A percentile compares a stretch with the other conserved stretches of the same genome.
Evolutionary conservation across 2,329 filamentous ascomycete genomes (phyloP).

Genomic region (Alternaria gaisen): DNA sequence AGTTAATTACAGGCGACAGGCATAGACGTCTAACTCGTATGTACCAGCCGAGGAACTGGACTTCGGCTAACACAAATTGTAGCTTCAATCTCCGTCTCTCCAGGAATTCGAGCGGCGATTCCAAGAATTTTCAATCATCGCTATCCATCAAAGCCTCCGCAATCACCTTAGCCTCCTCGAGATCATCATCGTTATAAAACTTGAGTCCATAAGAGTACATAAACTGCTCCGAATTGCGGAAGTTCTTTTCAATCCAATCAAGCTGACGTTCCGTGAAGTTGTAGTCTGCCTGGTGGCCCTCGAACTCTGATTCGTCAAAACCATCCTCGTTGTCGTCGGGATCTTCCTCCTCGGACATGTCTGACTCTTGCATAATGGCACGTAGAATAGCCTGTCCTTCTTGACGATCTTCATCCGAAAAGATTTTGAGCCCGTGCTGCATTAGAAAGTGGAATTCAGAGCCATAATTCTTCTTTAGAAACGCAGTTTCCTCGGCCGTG

Average conservation of each 20-base stretch:
- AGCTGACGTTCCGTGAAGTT: conserved; percentile 15
- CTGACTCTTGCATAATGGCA: conserved; percentile 18
- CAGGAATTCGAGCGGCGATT: too few relatives aligned
- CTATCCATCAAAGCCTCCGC: conserved; percentile 10
- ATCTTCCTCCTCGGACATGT: background rate
- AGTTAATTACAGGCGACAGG: too few relatives aligned
- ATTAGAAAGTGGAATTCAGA: conserved; percentile 49
- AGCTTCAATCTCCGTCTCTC: too few relatives aligned
- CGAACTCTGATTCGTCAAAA: conserved; percentile 5
- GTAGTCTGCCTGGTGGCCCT: conserved; percentile 20
- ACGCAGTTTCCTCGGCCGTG: conserved; percentile 44
- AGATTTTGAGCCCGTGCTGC: conserved; percentile 43
- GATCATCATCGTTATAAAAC: conserved; percentile 25
- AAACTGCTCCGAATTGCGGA: conserved; percentile 22
- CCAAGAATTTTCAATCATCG: conserved; percentile 9
- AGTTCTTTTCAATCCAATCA: conserved; percentile 21
- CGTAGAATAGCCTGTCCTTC: conserved; percentile 45
- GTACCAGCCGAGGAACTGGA: too few relatives aligned
- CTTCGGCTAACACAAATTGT: too few relatives aligned
- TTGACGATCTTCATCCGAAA: conserved; percentile 51
- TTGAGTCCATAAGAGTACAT: conserved; percentile 24
- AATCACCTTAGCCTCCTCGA: conserved; percentile 20
- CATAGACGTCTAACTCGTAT: too few relatives aligned
- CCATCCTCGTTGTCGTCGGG: conserved; percentile 3
- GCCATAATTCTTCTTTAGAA: conserved; percentile 47